Conservation (phyloP, 306 rosid genomes). For the Delonix regia region DNA sequence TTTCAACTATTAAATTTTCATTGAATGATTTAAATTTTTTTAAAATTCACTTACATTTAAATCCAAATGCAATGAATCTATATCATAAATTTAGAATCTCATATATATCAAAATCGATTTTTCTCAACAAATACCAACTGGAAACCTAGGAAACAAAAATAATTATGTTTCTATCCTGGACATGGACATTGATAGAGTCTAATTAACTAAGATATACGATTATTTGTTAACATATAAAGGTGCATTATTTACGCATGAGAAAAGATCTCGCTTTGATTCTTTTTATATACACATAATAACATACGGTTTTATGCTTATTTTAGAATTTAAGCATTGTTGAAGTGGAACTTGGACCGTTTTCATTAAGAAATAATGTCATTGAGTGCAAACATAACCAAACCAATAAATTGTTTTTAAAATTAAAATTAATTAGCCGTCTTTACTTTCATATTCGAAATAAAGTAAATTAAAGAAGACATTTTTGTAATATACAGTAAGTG, state of each 20-base stretch:
- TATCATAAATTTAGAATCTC: no score
- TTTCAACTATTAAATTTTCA: no score
- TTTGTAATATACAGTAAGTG: no score
- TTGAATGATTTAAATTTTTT: no score
- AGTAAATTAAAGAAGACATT: no score
- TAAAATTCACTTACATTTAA: no score
- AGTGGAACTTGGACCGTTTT: not conserved
- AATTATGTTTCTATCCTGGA: conserved; percentile 7
- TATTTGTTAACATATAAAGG: not conserved
- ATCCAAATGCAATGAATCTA: no score
- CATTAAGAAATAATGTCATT: not conserved
- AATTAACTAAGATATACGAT: not conserved
- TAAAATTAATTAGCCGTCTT: no score
- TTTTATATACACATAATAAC: not conserved
- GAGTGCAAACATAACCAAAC: not conserved
- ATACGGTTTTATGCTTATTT: not conserved
- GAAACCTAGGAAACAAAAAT: not conserved
- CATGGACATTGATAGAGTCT: not conserved
- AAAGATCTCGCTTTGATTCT: conserved; percentile 20
- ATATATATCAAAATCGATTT: no score
- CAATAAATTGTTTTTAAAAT: no score
- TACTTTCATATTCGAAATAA: no score
- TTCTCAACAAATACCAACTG: no score
- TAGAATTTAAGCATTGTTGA: not conserved
- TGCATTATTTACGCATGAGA: not conserved